phyloP scores from a whole-genome alignment of 2,329 filamentous ascomycete genomes.

The Sporothrix humicola region DNA sequence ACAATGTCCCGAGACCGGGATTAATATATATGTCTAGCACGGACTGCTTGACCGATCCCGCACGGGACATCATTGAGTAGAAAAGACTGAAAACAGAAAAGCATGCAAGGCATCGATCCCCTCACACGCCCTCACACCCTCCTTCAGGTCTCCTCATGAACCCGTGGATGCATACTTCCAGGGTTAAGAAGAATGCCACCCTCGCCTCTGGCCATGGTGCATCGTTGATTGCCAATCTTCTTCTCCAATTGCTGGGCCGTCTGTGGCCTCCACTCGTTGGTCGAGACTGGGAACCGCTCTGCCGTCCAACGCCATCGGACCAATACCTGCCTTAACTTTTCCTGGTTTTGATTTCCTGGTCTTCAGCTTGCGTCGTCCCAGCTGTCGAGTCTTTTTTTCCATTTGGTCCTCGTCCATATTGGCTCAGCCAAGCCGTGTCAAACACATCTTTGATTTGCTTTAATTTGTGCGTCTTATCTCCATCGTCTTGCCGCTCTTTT shows the following conservation, averaged over 20 bases:
- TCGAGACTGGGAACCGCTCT: not conserved
- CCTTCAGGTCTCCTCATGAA: not conserved
- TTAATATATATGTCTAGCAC: slow-evolving; percentile 4
- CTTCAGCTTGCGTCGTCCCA: not conserved
- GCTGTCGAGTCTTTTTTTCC: not conserved
- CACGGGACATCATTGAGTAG: not conserved
- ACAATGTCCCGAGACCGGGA: not conserved
- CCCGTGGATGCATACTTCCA: slow-evolving; percentile 15
- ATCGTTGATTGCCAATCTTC: not conserved
- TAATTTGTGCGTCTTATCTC: not conserved
- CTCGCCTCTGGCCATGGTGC: not conserved
- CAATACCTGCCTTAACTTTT: slow-evolving; percentile 12
- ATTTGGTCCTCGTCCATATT: not conserved
- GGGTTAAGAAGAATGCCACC: not conserved
- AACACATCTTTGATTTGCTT: not conserved
- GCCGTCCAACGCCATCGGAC: slow-evolving; percentile 10
- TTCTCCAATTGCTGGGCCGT: not conserved
- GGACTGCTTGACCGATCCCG: not conserved
- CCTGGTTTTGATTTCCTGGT: not conserved
- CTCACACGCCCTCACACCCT: not conserved
- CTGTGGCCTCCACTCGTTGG: not conserved
- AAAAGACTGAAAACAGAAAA: too few relatives aligned
- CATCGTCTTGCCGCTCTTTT: not conserved
- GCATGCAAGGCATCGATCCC: not conserved
- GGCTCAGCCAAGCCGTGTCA: not conserved